phyloP scores from a whole-genome alignment of 2,329 filamentous ascomycete species.

The Stagonosporopsis vannaccii region DNA sequence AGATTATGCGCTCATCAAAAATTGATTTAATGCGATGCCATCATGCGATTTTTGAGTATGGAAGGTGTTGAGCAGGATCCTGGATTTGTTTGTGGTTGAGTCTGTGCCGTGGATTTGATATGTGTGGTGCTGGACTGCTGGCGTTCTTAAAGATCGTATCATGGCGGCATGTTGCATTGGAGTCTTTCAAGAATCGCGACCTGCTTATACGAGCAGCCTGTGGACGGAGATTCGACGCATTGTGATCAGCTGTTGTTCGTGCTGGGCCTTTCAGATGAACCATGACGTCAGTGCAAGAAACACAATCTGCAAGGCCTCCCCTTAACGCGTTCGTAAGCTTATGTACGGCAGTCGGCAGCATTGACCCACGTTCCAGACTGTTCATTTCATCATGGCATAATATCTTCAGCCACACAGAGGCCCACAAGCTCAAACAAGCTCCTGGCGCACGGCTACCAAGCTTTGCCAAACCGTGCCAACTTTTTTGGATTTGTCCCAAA shows the following conservation, averaged over 20 bases:
- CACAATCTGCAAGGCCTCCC: not conserved
- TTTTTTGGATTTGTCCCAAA: conserved; percentile 15
- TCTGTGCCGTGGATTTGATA: not conserved
- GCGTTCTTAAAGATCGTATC: too few relatives aligned
- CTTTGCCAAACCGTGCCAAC: conserved; percentile 26
- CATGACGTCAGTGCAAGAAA: conserved; percentile 2
- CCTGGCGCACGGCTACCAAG: conserved; percentile 23
- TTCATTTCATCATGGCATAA: conserved; percentile 17
- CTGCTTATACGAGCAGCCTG: not conserved
- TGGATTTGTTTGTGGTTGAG: too few relatives aligned
- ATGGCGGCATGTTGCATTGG: not conserved
- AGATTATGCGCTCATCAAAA: too few relatives aligned
- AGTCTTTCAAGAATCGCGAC: not conserved
- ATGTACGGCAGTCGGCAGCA: conserved; percentile 13
- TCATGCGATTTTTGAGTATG: too few relatives aligned
- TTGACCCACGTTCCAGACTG: conserved; percentile 11
- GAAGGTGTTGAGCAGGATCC: too few relatives aligned
- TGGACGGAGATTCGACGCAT: not conserved
- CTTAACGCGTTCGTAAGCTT: not conserved
- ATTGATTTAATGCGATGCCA: too few relatives aligned
- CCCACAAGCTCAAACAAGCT: conserved; percentile 28
- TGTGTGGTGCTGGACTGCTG: too few relatives aligned
- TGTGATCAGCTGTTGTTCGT: not conserved
- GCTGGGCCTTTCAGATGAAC: not conserved
- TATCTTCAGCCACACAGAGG: conserved; percentile 30